Conservation (phyloP, 345 rosid genomes). For the Iberis pinnata region DNA sequence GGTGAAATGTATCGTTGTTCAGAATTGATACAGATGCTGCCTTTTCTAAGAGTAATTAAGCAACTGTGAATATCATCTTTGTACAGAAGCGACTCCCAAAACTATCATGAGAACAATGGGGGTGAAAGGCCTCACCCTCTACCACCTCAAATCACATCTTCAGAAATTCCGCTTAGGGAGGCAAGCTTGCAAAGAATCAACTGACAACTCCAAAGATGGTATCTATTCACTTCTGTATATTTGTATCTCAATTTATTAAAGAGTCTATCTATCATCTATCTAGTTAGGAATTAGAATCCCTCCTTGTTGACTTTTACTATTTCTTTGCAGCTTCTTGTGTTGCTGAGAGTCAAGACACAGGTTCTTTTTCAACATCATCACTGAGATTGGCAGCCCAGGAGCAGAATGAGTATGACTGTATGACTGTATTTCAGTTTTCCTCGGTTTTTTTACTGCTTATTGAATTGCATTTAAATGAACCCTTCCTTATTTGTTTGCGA, state of each 20-base stretch:
- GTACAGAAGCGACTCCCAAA: slow-evolving; percentile 89
- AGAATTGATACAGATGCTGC: too few relatives aligned
- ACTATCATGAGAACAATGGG: slow-evolving; percentile 90
- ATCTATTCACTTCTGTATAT: background rate
- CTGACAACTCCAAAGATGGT: slow-evolving; percentile 87
- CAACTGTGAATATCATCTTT: too few relatives aligned
- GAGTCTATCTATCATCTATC: background rate
- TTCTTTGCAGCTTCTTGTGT: slow-evolving; percentile 49
- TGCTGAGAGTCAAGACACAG: slow-evolving; percentile 83
- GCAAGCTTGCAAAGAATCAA: slow-evolving; percentile 73
- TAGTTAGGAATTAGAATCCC: background rate
- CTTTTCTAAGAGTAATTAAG: too few relatives aligned
- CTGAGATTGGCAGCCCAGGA: slow-evolving; percentile 61
- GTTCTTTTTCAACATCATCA: slow-evolving; percentile 62
- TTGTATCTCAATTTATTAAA: too few relatives aligned
- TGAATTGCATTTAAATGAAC: background rate
- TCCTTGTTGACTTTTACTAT: too few relatives aligned
- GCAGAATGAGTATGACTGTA: slow-evolving; percentile 57
- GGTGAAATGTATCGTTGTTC: too few relatives aligned
- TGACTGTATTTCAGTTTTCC: background rate
- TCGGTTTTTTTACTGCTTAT: background rate
- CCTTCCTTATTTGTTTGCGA: slow-evolving; percentile 3
- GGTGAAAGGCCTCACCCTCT: slow-evolving; percentile 90
- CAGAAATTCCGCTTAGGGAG: slow-evolving; percentile 93
- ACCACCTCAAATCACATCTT: slow-evolving; percentile 86